Evolutionary conservation across 768 basidiomycete genomes (phyloP), one percentile per base, ranked within the genome.

Genomic region (Leucocoprinus sp.): DNA sequence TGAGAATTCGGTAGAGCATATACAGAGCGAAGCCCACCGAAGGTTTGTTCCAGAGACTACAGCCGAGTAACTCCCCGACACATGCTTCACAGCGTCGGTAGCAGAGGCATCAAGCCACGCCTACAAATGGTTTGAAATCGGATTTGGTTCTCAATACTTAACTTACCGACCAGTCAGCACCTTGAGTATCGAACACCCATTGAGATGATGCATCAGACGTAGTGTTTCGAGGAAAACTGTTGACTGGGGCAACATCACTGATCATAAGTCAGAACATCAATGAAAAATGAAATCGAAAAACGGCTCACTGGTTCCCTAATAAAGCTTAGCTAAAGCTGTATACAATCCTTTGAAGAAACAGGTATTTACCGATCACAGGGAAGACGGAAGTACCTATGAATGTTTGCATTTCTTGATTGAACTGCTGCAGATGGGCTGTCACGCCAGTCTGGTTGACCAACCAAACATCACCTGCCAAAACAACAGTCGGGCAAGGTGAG

Each of bases 161-260:
- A 56, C 68, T 21, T 40, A 77, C 75, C 45, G 54, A 53, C 77
- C 77, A 79, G 8, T 71, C 71, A 21, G 58, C 50, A 39, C 68
- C 66, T 52, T 74, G 68, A 3, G 69, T 64, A 52, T 79, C 72
- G 50, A 75, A 82, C 0, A 80, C 71, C 72, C 74, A 83, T 52
- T 80, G 76, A 1, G 66, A 60, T 48, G 62, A 65, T 3, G 59
- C 60, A 2, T 49, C 58, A 3, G 55, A 54, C 5, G 64, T 61
- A 5, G 72, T 75, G 36, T 66, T 66, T 23, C 74, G 68, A 12
- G 79, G 76, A 61, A 80, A 82, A 47, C 58, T 62, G 54, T 81
- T 81, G 24, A 75, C 70, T 1, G 80, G 80, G 0, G 75, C 70
- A 17, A 66, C 62, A 51, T 82, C 80, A 53, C 79, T 82, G 50